Conservation (phyloP, 2,329 filamentous ascomycete genomes). For the Fusarium abutilonis region DNA sequence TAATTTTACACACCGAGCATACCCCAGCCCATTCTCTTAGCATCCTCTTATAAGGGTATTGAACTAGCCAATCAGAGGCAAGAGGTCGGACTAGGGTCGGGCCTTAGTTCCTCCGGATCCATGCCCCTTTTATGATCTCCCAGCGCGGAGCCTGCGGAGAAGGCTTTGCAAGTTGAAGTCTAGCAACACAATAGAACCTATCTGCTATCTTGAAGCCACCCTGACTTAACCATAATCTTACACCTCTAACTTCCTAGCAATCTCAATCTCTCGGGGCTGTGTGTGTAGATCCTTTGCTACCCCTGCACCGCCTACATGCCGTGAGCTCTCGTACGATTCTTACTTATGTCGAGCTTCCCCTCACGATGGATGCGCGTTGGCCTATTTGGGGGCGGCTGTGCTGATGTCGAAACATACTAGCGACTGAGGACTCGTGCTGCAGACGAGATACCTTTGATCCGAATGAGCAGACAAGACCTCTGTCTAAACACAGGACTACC, state of each 20-base stretch:
- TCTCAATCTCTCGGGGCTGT: too few species aligned
- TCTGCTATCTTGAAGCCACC: background rate
- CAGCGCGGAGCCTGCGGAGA: background rate
- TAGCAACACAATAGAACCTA: background rate
- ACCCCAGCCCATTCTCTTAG: too few species aligned
- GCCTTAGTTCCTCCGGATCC: too few species aligned
- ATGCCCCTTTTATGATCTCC: too few species aligned
- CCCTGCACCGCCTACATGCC: conserved; percentile 12
- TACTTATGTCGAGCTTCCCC: conserved; percentile 1
- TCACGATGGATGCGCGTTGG: background rate
- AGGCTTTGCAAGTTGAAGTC: background rate
- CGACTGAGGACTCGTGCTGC: conserved; percentile 5
- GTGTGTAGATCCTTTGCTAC: background rate
- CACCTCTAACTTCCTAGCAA: background rate
- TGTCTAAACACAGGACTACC: background rate
- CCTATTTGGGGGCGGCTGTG: background rate
- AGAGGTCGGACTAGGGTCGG: too few species aligned
- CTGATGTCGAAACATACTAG: conserved; percentile 3
- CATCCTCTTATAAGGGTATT: too few species aligned
- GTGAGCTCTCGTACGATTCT: conserved; percentile 2
- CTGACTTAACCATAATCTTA: background rate
- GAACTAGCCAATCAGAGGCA: too few species aligned
- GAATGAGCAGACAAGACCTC: conserved; percentile 1
- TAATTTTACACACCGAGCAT: too few species aligned
- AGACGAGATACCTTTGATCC: conserved; percentile 11